phyloP scores from a whole-genome alignment of 805 yeast species.

The Danielia oregonensis region DNA sequence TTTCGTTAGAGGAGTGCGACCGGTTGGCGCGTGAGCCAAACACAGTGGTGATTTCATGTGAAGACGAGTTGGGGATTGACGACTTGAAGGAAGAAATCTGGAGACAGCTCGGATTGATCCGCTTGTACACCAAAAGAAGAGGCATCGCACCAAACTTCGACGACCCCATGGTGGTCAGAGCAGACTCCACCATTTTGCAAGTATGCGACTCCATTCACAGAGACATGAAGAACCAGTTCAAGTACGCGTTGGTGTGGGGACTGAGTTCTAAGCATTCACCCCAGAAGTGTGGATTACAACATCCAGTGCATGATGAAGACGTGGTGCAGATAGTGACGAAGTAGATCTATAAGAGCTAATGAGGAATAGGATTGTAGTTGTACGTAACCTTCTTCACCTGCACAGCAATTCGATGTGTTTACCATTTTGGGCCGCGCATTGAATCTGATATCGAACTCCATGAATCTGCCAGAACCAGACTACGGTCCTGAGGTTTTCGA shows the following conservation, averaged over 20 bases:
- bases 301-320: conserved; percentile 85
- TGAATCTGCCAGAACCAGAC: conserved; percentile 8
- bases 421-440: too few species aligned
- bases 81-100: conserved; percentile 92
- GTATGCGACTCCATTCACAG: conserved; percentile 91
- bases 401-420: background rate
- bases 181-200: conserved; percentile 71
- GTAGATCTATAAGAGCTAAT: conserved; percentile 25
- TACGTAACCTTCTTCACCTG: too few species aligned
- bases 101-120: conserved; percentile 75
- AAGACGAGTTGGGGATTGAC: conserved; percentile 76
- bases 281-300: conserved; percentile 90
- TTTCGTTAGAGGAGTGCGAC: conserved; percentile 90
- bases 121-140: conserved; percentile 85
- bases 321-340: conserved; percentile 89
- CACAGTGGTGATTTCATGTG: conserved; percentile 93
- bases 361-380: background rate
- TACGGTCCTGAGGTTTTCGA: conserved; percentile 36
- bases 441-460: too few species aligned
- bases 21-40: conserved; percentile 88
- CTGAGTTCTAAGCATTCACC: conserved; percentile 93
- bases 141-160: conserved; percentile 76
- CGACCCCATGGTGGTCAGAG: conserved; percentile 90
- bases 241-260: conserved; percentile 96
- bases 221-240: conserved; percentile 87